Base-by-base conservation (phyloP, 2,329 filamentous ascomycete species). In the Ceratocystis alfenasii region DNA sequence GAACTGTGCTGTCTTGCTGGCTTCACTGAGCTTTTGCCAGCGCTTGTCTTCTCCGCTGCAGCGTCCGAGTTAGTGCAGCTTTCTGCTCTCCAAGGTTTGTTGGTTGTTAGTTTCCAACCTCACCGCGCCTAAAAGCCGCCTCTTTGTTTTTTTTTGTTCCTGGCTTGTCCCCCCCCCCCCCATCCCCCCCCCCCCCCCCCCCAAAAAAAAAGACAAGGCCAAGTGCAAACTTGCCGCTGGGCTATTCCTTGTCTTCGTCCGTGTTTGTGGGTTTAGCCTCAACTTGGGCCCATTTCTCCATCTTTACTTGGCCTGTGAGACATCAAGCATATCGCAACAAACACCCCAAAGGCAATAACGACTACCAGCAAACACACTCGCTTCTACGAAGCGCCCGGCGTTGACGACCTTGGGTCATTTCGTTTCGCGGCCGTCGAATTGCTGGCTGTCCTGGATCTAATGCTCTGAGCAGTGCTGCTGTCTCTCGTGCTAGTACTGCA, bases 231-330 rank as follows among this genome's bases (percentile, higher is more conserved):
- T 59, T 59, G 55, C 55, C 55, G 55, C 28, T 17, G 55, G 55
- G 28, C 55, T 59, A 17, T 59, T 59, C 55, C 55, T 59, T 59
- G 55, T 59, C 55, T 36, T 59, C 28, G 28, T 59, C 55, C 28
- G 55, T 59, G 55, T 59, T 59, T 59, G 25, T 59, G 28, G 55
- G 55, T 59, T 30, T 33, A 30, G 55, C 55, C 55, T 59, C 5
- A 33, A 59, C 55, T 33, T 59, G 25, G 25, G 17, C 25, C 53
- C 28, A 33, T 59, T 59, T 59, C 12, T 59, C 25, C 55, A 59
- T 59, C 55, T 53, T 53, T 53, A 53, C 22, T 53, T 53, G 48
- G 48, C 48, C 48, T 53, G 48, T 53, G 48, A 53, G 48, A 53
- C 48, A 30, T 59, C 28, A 59, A 30, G 28, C 55, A 59, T 36